Evolutionary conservation across 2,329 filamentous ascomycete species (phyloP), one percentile per base, ranked within the genome.

Genomic region (Fusarium mangiferae): DNA sequence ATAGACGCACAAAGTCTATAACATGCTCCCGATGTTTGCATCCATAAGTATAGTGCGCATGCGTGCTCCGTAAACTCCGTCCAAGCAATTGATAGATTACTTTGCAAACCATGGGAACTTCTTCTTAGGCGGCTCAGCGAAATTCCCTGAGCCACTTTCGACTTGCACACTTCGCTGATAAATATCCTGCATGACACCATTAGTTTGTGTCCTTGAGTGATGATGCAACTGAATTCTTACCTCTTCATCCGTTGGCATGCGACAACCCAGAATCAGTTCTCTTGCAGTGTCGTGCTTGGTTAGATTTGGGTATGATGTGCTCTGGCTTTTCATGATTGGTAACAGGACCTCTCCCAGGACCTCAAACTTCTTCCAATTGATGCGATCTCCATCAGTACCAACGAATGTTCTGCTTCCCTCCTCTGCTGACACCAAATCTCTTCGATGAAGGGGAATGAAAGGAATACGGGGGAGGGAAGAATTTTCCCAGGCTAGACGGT

Each of bases 331-430:
- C 89, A 98, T 97, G 62, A 99, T 91, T 5, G 94, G 93, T 68
- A 98, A 87, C 60, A 98, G 89, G 10, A 98, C 93, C 77, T 98
- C 96, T 12, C 95, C 95, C 83, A 98, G 91, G 38, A 99, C 92
- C 82, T 98, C 96, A 78, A 98, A 99, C 81, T 99, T 99, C 83
- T 93, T 95, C 96, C 96, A 99, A 81, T 98, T 98, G 80, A 99
- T 94, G 58, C 94, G 88, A 72, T 94, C 90, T 73, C 87, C 90
- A 68, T 90, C 88, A 5, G 89, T 87, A 13, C 93, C 94, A 4
- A 98, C 86, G 81, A 98, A 96, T 0, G 96, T 98, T 78, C 90
- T 90, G 82, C 96, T 98, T 39, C 96, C 96, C 82, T 98, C 94
- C 79, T 97, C 94, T 2, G 96, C 96, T 18, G 93, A 94, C 4